Evolutionary conservation across 2,329 filamentous ascomycete species (phyloP).

Genomic region (Hymenoscyphus linearis): DNA sequence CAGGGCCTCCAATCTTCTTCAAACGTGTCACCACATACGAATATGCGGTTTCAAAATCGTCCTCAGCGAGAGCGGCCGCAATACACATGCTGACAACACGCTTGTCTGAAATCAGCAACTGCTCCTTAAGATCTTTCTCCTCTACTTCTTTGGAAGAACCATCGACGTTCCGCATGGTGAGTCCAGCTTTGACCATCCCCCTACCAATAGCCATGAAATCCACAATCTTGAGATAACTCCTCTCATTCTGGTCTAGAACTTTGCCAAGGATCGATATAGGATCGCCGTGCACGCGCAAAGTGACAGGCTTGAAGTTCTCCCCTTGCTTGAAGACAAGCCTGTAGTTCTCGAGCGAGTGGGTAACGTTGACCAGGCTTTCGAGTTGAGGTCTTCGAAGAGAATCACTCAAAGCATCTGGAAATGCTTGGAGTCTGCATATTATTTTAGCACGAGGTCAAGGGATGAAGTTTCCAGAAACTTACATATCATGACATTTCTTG

Average conservation of each 20-base stretch:
- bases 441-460: conserved; percentile 19
- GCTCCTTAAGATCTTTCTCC: conserved; percentile 28
- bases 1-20: conserved; percentile 34
- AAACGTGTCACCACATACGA: conserved; percentile 74
- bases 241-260: conserved; percentile 69
- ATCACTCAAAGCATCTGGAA: conserved; percentile 51
- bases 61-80: conserved; percentile 67
- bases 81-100: conserved; percentile 77
- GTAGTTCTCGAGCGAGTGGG: conserved; percentile 71
- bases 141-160: conserved; percentile 7
- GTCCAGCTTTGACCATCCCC: conserved; percentile 58
- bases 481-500: conserved; percentile 74
- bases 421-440: conserved; percentile 52
- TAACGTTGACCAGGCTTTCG: conserved; percentile 63
- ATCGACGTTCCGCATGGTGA: conserved; percentile 31
- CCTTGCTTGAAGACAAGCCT: conserved; percentile 73
- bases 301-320: conserved; percentile 73
- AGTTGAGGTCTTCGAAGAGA: conserved; percentile 50
- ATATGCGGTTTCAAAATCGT: conserved; percentile 82
- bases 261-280: conserved; percentile 68
- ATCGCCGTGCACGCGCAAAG: conserved; percentile 70
- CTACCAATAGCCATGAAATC: conserved; percentile 65
- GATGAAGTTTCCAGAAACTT: conserved; percentile 29
- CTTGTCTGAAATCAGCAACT: conserved; percentile 45
- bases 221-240: conserved; percentile 69